Conservation (phyloP, 768 basidiomycete genomes). For the Hirschioporus abietinus region DNA sequence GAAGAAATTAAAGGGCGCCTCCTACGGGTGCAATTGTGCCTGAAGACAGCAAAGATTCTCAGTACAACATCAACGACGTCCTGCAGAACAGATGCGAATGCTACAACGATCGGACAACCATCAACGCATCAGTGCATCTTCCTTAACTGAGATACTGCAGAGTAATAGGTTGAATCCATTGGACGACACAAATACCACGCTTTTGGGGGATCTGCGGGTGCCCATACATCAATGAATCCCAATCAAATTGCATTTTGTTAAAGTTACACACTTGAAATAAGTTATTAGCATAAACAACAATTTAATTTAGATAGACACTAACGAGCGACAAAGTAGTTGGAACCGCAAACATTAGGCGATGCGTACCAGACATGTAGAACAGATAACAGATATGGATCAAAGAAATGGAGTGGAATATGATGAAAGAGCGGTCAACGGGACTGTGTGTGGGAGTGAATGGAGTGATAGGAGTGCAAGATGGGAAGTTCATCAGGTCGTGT, state of each 20-base stretch:
- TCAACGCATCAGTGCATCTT: no score
- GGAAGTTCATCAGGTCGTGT: neutral
- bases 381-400: neutral
- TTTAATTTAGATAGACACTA: neutral
- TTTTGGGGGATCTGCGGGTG: no score
- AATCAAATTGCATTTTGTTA: neutral
- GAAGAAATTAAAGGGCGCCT: neutral
- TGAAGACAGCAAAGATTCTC: no score
- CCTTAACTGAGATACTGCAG: no score
- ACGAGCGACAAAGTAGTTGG: neutral
- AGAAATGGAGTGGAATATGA: neutral
- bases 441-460: neutral
- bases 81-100: no score
- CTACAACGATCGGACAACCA: no score
- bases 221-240: no score
- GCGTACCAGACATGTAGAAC: neutral
- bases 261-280: neutral
- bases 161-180: no score
- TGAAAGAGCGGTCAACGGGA: neutral
- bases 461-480: neutral
- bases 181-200: no score
- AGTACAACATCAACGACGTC: no score
- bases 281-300: neutral
- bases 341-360: neutral
- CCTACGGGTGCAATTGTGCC: neutral